Evolutionary conservation across 2,329 filamentous ascomycete genomes (phyloP).

Genomic region (Phialophora macrospora): DNA sequence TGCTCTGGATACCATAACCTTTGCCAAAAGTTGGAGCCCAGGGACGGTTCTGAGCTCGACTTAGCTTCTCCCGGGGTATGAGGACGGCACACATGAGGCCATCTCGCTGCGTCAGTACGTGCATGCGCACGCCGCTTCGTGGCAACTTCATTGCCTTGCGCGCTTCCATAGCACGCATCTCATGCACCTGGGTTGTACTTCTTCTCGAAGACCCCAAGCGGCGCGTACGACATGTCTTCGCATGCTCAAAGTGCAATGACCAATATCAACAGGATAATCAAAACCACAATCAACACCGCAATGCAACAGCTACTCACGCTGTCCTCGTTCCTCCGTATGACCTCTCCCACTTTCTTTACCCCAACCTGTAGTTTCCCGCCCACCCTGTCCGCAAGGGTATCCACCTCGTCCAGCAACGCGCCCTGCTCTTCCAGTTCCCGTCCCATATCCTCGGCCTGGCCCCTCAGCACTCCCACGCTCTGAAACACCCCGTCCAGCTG

Average conservation of each 20-base stretch:
- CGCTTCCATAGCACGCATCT: background rate
- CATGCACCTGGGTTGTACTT: background rate
- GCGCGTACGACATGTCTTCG: background rate
- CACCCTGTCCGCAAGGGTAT: constrained; percentile 83
- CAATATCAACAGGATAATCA: constrained; percentile 79
- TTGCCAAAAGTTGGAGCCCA: background rate
- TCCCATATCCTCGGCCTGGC: constrained; percentile 95
- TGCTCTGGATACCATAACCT: background rate
- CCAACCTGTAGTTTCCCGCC: constrained; percentile 83
- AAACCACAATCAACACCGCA: constrained; percentile 38
- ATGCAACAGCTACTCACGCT: constrained; percentile 33
- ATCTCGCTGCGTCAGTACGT: background rate
- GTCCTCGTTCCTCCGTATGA: constrained; percentile 93
- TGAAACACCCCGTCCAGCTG: constrained; percentile 90
- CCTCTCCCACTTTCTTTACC: constrained; percentile 80
- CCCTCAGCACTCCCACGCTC: constrained; percentile 86
- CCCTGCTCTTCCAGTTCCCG: constrained; percentile 93
- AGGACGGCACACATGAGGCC: background rate
- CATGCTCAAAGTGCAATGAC: constrained; percentile 58
- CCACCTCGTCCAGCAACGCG: constrained; percentile 84
- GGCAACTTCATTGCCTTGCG: background rate
- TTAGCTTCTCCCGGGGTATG: background rate
- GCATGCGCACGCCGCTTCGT: background rate
- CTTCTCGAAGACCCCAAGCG: background rate
- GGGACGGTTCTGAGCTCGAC: background rate